Base-by-base conservation (phyloP, 805 yeast genomes). In the Candida easanensis region DNA sequence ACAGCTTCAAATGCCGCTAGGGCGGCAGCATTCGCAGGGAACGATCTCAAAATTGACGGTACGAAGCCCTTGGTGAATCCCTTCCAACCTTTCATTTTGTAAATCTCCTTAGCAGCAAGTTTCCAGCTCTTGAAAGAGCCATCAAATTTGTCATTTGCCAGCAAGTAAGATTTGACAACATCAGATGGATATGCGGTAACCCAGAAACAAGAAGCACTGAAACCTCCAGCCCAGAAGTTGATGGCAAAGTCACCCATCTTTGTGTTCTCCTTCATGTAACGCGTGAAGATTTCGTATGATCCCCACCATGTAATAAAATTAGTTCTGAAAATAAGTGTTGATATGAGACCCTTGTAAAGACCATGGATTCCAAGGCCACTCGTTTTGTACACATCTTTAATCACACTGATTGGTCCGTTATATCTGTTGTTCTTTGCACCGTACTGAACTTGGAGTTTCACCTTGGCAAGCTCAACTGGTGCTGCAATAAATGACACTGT, bases 401-500 rank as follows among this genome's bases (percentile, higher is more conserved):
- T 76, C 30, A 90, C 90, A 59, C 87, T 87, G 22, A 88, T 65
- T 0, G 97, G 97, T 0, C 97, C 97, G 2, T 69, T 70, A 59
- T 84, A 88, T 10, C 74, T 55, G 50, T 71, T 82, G 14, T 84
- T 68, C 33, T 76, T 74, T 11, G 89, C 82, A 60, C 88, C 95
- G 60, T 89, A 89, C 58, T 89, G 97, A 11, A 89, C 88, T 62
- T 89, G 97, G 39, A 89, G 70, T 49, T 95, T 74, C 3, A 95
- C 96, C 65, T 89, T 89, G 52, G 89, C 80, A 54, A 84, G 84
- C 62, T 89, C 97, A 7, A 89, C 84, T 2, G 97, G 97, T 0
- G 96, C 96, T 4, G 97, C 97, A n/a, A 89, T 90, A 67, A 89
- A 84, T 36, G 91, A 82, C 13, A 89, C 97, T 0, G 97, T 89